Conservation (phyloP, 2,329 filamentous ascomycete species). For the Fusarium xyrophilum region DNA sequence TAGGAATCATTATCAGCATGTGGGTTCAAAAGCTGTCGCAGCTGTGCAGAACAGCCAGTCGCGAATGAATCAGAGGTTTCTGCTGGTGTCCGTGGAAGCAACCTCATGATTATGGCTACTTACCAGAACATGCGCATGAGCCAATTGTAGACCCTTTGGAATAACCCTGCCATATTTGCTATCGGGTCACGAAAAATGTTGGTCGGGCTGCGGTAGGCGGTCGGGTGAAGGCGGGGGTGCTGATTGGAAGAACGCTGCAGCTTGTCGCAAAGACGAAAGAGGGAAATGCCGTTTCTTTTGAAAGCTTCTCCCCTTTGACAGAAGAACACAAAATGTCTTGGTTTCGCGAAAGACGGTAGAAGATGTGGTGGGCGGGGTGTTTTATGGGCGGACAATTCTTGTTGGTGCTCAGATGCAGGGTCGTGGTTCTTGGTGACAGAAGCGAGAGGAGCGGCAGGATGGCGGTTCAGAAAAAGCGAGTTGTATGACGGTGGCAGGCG, state of each 20-base stretch:
- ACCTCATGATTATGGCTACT: conserved; percentile 47
- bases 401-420: conserved; percentile 40
- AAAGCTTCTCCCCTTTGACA: conserved; percentile 6
- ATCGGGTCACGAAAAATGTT: conserved; percentile 31
- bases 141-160: conserved; percentile 98
- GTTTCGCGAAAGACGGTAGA: conserved; percentile 29
- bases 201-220: conserved; percentile 34
- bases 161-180: conserved; percentile 81
- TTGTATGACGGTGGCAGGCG: conserved; percentile 41
- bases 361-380: conserved; percentile 40
- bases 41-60: conserved; percentile 9
- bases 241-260: conserved; percentile 31
- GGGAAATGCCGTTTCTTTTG: conserved; percentile 13
- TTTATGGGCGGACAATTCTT: conserved; percentile 41
- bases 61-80: conserved; percentile 5
- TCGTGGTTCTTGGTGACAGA: conserved; percentile 28
- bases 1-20: conserved; percentile 50
- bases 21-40: conserved; percentile 29
- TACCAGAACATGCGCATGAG: conserved; percentile 96
- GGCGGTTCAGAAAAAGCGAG: conserved; percentile 39
- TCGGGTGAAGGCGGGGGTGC: conserved; percentile 40
- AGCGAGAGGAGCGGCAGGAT: conserved; percentile 30
- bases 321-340: conserved; percentile 27
- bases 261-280: conserved; percentile 16
- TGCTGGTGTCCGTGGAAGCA: conserved; percentile 11